A percentile compares a stretch with the other conserved stretches of the same genome.
Conservation (phyloP, 2,329 filamentous ascomycete species). For the Fragosphaeria purpurea region DNA sequence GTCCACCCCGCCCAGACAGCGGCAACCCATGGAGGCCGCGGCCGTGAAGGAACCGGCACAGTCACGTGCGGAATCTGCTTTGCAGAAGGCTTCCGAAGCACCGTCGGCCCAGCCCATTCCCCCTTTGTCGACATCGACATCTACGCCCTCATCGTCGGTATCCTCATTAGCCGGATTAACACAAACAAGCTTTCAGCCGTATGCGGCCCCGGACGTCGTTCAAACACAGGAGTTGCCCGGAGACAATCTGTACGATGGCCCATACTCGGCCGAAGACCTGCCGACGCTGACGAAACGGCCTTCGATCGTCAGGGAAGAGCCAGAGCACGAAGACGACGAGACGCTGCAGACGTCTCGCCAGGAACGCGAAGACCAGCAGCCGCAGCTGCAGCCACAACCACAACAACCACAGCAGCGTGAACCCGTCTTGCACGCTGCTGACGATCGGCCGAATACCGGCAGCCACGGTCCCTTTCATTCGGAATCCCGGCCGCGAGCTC, state of each 20-base stretch:
- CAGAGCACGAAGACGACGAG: conserved; percentile 14
- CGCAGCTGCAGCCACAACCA: conserved; percentile 1
- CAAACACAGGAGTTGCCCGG: background rate
- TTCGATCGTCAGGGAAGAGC: conserved; percentile 34
- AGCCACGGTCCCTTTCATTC: background rate
- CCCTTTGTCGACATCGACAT: conserved; percentile 6
- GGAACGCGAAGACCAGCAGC: conserved; percentile 11
- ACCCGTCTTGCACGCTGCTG: background rate
- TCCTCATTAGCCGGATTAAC: conserved; percentile 5
- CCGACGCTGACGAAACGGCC: conserved; percentile 11
- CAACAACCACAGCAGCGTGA: background rate
- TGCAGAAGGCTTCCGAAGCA: background rate
- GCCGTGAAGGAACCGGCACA: too few species aligned
- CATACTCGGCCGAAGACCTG: background rate
- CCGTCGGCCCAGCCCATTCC: conserved; percentile 1
- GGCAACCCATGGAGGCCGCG: too few species aligned
- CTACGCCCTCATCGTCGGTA: conserved; percentile 7
- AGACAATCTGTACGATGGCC: background rate
- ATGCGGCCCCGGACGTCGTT: background rate
- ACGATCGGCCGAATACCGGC: background rate
- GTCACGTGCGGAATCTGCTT: too few species aligned
- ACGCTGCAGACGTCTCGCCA: too few species aligned
- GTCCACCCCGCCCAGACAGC: too few species aligned
- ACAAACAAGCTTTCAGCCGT: too few species aligned
- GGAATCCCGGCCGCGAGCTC: too few species aligned